Percentiles rank a stretch among this genome's conserved stretches.
These are phyloP conservation scores for Citeromyces hawaiiensis DNA, from an alignment of 1,139 yeast genomes.

Conservation along the genomic window DNA sequence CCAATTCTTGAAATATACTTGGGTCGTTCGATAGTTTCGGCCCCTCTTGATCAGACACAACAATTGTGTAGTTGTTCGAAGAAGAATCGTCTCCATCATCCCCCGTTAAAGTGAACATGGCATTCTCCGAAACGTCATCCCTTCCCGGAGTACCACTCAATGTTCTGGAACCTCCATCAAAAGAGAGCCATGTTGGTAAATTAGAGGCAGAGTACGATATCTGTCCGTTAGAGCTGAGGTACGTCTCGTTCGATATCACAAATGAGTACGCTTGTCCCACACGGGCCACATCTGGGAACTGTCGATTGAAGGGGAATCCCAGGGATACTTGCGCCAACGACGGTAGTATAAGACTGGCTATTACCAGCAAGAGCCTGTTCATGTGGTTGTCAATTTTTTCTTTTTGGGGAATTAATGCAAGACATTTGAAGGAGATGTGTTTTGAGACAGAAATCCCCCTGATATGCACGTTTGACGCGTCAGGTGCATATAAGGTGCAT, in stretches of 20 bases:
- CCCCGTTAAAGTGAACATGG: conserved; percentile 43
- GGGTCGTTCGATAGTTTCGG: conserved; percentile 26
- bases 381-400: neutral
- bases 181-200: conserved; percentile 68
- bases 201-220: conserved; percentile 41
- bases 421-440: neutral
- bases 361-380: neutral
- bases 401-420: no score
- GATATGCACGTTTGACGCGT: neutral
- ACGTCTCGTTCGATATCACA: conserved; percentile 62
- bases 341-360: neutral
- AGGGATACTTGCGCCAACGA: conserved; percentile 12
- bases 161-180: conserved; percentile 47
- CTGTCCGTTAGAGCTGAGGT: conserved; percentile 29
- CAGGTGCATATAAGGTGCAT: neutral
- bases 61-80: conserved; percentile 37
- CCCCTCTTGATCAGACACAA: conserved; percentile 43
- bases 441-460: neutral
- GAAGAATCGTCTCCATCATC: conserved; percentile 36
- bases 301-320: conserved; percentile 74
- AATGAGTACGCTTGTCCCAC: conserved; percentile 50
- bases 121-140: conserved; percentile 29
- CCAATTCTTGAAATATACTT: conserved; percentile 34
- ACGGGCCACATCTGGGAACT: conserved; percentile 80
- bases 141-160: conserved; percentile 58